Evolutionary conservation across 805 yeast species (phyloP).

Genomic region (Metschnikowia peoriensis): DNA sequence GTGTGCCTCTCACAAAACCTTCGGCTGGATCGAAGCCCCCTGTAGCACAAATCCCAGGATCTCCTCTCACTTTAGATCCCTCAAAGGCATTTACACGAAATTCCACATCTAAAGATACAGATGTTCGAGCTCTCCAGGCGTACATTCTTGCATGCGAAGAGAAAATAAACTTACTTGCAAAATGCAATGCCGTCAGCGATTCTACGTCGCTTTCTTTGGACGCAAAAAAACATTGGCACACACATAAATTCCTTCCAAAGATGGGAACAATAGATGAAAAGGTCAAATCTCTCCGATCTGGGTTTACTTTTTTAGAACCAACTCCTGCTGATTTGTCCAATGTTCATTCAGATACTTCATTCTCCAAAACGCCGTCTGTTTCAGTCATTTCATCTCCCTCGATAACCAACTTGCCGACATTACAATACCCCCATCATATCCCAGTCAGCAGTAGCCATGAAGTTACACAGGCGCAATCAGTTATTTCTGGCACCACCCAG

Average conservation of each 20-base stretch:
- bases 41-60: not conserved
- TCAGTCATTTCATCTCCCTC: constrained; percentile 8
- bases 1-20: not conserved
- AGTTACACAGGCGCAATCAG: not conserved
- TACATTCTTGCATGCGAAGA: constrained; percentile 26
- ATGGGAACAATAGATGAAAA: constrained; percentile 19
- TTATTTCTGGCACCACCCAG: not conserved
- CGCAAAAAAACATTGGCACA: constrained; percentile 30
- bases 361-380: constrained; percentile 3
- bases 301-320: constrained; percentile 18
- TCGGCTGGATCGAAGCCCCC: constrained; percentile 7
- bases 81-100: not conserved
- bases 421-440: not conserved
- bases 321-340: constrained; percentile 13
- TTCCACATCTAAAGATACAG: constrained; percentile 5
- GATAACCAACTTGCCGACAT: not conserved
- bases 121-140: constrained; percentile 18
- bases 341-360: constrained; percentile 7
- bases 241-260: constrained; percentile 25
- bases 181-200: constrained; percentile 31
- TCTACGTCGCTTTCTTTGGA: constrained; percentile 39
- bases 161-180: constrained; percentile 28
- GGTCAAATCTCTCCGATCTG: constrained; percentile 8
- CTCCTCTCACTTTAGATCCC: not conserved
- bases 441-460: not conserved